These are phyloP conservation scores for Lachancea sp. DNA, from an alignment of 805 yeast species.

Conservation along the genomic window DNA sequence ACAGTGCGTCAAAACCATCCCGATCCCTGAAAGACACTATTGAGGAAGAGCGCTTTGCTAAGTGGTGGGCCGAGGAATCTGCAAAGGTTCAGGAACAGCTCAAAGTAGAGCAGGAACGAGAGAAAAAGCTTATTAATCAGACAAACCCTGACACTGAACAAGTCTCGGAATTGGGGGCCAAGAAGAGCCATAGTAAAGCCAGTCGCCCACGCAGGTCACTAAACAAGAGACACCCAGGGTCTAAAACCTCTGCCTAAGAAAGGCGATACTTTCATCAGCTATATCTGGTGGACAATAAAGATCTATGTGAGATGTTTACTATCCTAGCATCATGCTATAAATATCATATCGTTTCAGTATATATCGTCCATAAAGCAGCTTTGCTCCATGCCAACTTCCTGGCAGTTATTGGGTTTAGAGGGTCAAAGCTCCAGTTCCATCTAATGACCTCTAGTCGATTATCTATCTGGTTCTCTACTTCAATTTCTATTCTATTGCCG, in stretches of 20 bases:
- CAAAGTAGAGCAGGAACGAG: constrained; percentile 12
- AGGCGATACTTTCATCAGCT: not conserved
- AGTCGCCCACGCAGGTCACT: not conserved
- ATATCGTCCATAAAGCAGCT: too few species aligned
- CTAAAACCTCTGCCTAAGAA: not conserved
- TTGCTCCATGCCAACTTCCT: too few species aligned
- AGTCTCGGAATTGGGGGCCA: not conserved
- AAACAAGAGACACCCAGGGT: not conserved
- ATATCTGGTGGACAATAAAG: too few species aligned
- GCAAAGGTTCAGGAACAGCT: constrained; percentile 48
- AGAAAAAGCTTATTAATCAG: not conserved
- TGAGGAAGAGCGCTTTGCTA: constrained; percentile 76
- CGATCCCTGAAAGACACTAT: constrained; percentile 62
- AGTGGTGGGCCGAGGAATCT: constrained; percentile 84
- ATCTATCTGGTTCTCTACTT: not conserved
- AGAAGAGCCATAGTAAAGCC: not conserved
- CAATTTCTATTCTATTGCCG: not conserved
- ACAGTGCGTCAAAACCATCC: constrained; percentile 2
- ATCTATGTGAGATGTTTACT: not conserved
- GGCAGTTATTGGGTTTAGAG: too few species aligned
- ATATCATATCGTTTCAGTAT: too few species aligned
- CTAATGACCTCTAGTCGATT: not conserved
- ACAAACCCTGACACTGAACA: not conserved
- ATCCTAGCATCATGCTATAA: not conserved
- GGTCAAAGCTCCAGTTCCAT: not conserved